Base-by-base conservation (phyloP, 2,329 filamentous ascomycete genomes). In the Arthrobotrys megalospora region DNA sequence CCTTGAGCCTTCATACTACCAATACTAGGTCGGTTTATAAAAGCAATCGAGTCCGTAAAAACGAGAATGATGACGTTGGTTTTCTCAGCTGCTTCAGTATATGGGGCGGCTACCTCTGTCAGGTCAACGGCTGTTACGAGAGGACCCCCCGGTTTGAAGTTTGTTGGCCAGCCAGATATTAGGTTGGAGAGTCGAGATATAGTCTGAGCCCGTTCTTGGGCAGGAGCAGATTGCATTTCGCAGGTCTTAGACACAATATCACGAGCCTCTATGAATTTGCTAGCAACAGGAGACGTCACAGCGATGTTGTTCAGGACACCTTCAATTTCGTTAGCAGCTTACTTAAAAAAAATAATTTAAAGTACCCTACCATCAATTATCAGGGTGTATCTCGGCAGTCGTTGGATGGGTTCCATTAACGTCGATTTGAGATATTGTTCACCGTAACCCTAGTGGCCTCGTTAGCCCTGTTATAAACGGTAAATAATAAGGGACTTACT, bases 211-310 rank as follows among this genome's bases (percentile, higher is more conserved):
- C 81, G 79, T 93, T 92, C 82, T 93, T 91, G 2, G 86, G 89
- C 81, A 84, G 87, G 82, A 82, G 92, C 83, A 85, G 92, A 88
- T 82, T 97, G 95, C 85, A 97, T 91, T 14, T 95, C 96, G 84
- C 96, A 99, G 50, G 99, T 99, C 67, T 97, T 96, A 19, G 94
- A 94, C 80, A 99, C 94, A 66, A 97, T 92, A 83, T 98, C 96
- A 80, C 95, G 89, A 0, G 96, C 94, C 83, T 93, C 94, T 48
- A 97, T 88, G 85, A 99, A 91, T 1, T 89, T 88, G 80, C 92
- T 91, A 66, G 97, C 87, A 0, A 94, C 94, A 1, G 94, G 93
- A 83, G 98, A 94, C 7, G 92, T 90, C 63, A 94, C 89, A 3
- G 95, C 94, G 16, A 98, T 88, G 78, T 92, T 94, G 80, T 91